A percentile compares a stretch with the other conserved stretches of the same genome.
These are phyloP conservation scores for Teratosphaeriaceae sp. DNA, from an alignment of 2,329 filamentous ascomycete genomes.

Conservation along the genomic window DNA sequence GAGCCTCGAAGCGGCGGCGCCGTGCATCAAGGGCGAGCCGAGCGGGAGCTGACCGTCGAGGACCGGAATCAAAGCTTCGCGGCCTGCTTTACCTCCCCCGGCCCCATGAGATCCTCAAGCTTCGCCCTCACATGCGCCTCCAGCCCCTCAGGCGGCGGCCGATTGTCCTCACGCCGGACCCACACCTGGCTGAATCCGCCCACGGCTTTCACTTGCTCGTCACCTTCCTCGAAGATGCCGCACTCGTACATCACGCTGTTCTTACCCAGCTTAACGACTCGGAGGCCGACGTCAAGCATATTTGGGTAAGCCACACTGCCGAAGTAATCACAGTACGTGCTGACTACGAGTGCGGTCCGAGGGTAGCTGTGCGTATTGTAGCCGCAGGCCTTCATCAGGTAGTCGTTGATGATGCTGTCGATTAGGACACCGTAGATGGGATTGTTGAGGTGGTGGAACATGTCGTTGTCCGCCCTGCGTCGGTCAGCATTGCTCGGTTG, in stretches of 20 bases:
- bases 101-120: slow-evolving; percentile 25
- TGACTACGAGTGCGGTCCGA: slow-evolving; percentile 78
- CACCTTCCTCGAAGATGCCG: slow-evolving; percentile 71
- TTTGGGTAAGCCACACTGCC: slow-evolving; percentile 69
- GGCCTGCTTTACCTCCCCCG: slow-evolving; percentile 15
- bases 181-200: slow-evolving; percentile 72
- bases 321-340: slow-evolving; percentile 81
- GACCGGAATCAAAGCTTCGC: not conserved
- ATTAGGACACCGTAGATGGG: slow-evolving; percentile 44
- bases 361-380: slow-evolving; percentile 63
- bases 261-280: slow-evolving; percentile 76
- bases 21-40: no score
- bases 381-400: slow-evolving; percentile 71
- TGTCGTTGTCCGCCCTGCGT: slow-evolving; percentile 86
- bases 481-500: slow-evolving; percentile 46
- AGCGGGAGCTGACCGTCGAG: no score
- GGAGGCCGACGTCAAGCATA: slow-evolving; percentile 70
- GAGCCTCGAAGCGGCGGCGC: no score
- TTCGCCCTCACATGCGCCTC: slow-evolving; percentile 46
- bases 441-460: slow-evolving; percentile 69
- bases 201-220: slow-evolving; percentile 71
- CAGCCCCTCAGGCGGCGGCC: slow-evolving; percentile 63
- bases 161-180: slow-evolving; percentile 57
- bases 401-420: slow-evolving; percentile 85
- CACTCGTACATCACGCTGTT: slow-evolving; percentile 89